Evolutionary conservation across 352 stramenopile species (phyloP).

Genomic region (Globisporangium barbulae): DNA sequence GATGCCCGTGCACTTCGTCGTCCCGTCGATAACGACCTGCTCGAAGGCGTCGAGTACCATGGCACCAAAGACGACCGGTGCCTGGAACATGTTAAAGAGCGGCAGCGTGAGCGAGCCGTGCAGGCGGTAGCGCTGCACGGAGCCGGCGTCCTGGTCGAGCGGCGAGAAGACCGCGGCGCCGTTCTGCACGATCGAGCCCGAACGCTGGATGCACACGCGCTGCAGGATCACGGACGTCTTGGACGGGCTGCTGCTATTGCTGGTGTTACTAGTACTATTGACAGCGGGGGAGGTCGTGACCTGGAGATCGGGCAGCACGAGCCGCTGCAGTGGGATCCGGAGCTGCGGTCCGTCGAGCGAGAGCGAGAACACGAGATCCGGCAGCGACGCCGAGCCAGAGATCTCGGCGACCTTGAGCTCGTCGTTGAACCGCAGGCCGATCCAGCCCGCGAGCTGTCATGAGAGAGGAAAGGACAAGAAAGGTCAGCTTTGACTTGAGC

Average conservation of each 20-base stretch:
- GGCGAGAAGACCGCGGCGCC: slow-evolving; percentile 43
- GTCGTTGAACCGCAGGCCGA: slow-evolving; percentile 42
- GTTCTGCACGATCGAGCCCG: slow-evolving; percentile 49
- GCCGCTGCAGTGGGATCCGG: slow-evolving; percentile 36
- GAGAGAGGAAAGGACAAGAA: neutral
- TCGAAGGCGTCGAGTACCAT: slow-evolving; percentile 52
- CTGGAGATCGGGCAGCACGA: slow-evolving; percentile 38
- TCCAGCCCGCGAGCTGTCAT: slow-evolving; percentile 48
- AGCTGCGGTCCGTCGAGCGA: slow-evolving; percentile 28
- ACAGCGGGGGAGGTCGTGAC: neutral
- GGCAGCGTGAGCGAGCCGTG: slow-evolving; percentile 41
- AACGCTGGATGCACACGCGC: slow-evolving; percentile 53
- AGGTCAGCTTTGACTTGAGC: neutral
- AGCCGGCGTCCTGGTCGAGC: slow-evolving; percentile 37
- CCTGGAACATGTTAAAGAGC: slow-evolving; percentile 73
- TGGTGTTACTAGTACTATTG: slow-evolving; percentile 1
- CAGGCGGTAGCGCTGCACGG: slow-evolving; percentile 45
- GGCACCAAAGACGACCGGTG: slow-evolving; percentile 52
- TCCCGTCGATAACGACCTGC: slow-evolving; percentile 41
- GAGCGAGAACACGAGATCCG: slow-evolving; percentile 46
- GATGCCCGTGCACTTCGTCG: slow-evolving; percentile 34
- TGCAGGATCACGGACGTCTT: slow-evolving; percentile 12
- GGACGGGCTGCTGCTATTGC: slow-evolving; percentile 1
- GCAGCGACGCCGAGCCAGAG: slow-evolving; percentile 18
- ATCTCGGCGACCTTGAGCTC: slow-evolving; percentile 47